Evolutionary conservation across 1,139 yeast genomes (phyloP).

Genomic region (Geotrichum cucujoidarum): DNA sequence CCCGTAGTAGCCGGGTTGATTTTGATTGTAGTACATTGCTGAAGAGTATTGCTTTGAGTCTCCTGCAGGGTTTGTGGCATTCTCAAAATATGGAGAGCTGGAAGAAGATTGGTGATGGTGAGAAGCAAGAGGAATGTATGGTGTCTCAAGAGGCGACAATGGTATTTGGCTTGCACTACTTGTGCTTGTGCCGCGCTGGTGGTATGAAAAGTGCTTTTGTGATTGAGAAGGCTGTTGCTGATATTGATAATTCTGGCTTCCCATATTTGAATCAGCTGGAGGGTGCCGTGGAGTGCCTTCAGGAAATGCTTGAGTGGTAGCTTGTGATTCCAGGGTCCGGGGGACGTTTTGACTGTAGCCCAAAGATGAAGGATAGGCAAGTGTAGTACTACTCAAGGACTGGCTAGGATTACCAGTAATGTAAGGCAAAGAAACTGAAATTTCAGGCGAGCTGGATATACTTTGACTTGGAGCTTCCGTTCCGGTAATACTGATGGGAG

Average conservation of each 20-base stretch:
- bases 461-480: neutral
- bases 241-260: conserved; percentile 1
- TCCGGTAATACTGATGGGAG: neutral
- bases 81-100: conserved; percentile 1
- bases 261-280: conserved; percentile 1
- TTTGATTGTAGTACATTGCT: neutral
- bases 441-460: conserved; percentile 1
- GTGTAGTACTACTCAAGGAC: neutral
- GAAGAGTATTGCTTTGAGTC: neutral
- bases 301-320: neutral
- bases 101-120: conserved; percentile 4
- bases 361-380: conserved; percentile 1
- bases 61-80: neutral
- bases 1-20: conserved; percentile 3
- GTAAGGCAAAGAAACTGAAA: neutral
- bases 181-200: conserved; percentile 2
- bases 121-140: conserved; percentile 3
- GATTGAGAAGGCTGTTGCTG: conserved; percentile 1
- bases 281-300: neutral
- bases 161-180: conserved; percentile 3
- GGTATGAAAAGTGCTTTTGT: neutral
- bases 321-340: too few relatives aligned
- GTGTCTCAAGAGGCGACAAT: conserved; percentile 1
- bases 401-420: conserved; percentile 1
- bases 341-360: too few relatives aligned